A percentile compares a stretch with the other conserved stretches of the same genome.
These are phyloP conservation scores for Cladophialophora immunda DNA, from an alignment of 2,329 filamentous ascomycete genomes.

Conservation along the genomic window DNA sequence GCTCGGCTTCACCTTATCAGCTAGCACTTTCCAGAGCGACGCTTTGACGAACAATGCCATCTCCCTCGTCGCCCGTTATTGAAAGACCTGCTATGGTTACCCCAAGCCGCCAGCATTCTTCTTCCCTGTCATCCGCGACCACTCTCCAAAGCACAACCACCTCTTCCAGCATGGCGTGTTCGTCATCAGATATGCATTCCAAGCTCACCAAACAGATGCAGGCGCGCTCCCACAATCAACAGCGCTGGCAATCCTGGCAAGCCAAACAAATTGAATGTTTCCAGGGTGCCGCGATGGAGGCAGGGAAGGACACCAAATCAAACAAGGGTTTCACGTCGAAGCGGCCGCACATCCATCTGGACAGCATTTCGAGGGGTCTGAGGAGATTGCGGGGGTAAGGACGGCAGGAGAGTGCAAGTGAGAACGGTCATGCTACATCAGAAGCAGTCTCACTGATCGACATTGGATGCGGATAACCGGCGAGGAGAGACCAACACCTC, in stretches of 20 bases:
- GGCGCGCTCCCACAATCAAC: slow-evolving; percentile 20
- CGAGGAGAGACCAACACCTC: background rate
- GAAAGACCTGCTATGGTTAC: slow-evolving; percentile 1
- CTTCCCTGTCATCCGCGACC: slow-evolving; percentile 22
- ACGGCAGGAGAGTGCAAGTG: background rate
- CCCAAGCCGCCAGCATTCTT: slow-evolving; percentile 21
- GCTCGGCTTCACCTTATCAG: background rate
- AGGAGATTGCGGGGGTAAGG: slow-evolving; percentile 32
- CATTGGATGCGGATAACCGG: background rate
- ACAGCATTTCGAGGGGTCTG: slow-evolving; percentile 28
- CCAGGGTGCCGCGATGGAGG: slow-evolving; percentile 22
- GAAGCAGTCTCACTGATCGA: background rate
- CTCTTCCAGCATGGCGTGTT: slow-evolving; percentile 10
- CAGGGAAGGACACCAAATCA: slow-evolving; percentile 12
- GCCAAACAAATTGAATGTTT: slow-evolving; percentile 32
- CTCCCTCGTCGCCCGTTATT: slow-evolving; percentile 4
- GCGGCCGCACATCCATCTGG: slow-evolving; percentile 33
- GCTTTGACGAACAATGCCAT: background rate
- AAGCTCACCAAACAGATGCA: slow-evolving; percentile 37
- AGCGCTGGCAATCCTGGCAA: slow-evolving; percentile 35
- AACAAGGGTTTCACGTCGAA: slow-evolving; percentile 30
- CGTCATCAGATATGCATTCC: slow-evolving; percentile 30
- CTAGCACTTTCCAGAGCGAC: background rate
- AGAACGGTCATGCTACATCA: slow-evolving; percentile 3
- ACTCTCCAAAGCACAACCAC: background rate